Percentiles rank a stretch among this genome's conserved stretches.
Conservation (phyloP, 2,329 filamentous ascomycete genomes). For the Hymenoscyphus repandus region DNA sequence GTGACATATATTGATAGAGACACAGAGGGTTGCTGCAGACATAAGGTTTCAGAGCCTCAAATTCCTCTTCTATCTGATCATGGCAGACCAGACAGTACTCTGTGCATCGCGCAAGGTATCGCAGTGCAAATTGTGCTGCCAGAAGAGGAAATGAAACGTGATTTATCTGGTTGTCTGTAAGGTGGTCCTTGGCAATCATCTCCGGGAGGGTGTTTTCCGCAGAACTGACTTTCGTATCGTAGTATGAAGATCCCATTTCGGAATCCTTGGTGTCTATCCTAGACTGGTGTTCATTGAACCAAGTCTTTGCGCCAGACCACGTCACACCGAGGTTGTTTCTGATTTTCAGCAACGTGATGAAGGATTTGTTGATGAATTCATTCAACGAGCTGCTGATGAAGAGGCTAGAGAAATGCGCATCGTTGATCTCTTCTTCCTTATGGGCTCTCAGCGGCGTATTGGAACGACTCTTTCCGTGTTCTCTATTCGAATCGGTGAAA, state of each 20-base stretch:
- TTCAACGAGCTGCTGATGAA: conserved; percentile 71
- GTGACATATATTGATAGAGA: conserved; percentile 78
- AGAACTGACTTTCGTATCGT: conserved; percentile 3
- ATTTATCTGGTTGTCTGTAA: conserved; percentile 23
- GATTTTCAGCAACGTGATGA: conserved; percentile 57
- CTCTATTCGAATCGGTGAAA: conserved; percentile 28
- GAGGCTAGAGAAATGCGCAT: conserved; percentile 44
- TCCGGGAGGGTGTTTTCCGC: conserved; percentile 16
- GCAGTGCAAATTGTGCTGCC: conserved; percentile 70
- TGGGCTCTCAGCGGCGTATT: conserved; percentile 10
- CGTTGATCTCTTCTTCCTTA: conserved; percentile 25
- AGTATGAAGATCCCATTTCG: conserved; percentile 13
- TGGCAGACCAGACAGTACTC: conserved; percentile 88
- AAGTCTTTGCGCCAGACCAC: conserved; percentile 60
- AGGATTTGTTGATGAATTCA: conserved; percentile 59
- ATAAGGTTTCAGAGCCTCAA: conserved; percentile 70
- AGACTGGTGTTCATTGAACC: conserved; percentile 24
- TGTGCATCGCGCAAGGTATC: conserved; percentile 73
- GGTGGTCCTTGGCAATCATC: conserved; percentile 29
- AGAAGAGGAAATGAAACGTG: conserved; percentile 48
- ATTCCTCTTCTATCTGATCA: conserved; percentile 55
- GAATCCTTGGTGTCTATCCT: conserved; percentile 14
- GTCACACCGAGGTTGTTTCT: conserved; percentile 46
- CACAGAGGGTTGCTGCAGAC: conserved; percentile 74
- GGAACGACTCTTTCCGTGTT: conserved; percentile 9